phyloP scores from a whole-genome alignment of 1,284 basidiomycete species.

The Leccinum pallidistipes region DNA sequence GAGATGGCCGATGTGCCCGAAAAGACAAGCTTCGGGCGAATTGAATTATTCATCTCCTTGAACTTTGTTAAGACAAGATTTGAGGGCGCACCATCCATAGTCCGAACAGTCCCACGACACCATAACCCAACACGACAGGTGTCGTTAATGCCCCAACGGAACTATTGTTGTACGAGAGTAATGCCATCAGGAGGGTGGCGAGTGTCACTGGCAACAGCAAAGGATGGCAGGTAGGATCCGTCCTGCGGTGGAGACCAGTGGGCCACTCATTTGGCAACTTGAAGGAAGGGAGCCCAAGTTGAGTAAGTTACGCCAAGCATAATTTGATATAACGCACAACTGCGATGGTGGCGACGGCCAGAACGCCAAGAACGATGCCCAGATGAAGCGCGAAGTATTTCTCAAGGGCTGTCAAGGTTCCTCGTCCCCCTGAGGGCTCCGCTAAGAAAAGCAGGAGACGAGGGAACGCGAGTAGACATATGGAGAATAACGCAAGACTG shows the following conservation, averaged over 20 bases:
- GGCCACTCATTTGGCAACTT: constrained; percentile 47
- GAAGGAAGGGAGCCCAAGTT: not conserved
- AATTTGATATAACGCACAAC: constrained; percentile 42
- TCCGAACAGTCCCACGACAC: constrained; percentile 61
- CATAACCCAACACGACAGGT: constrained; percentile 49
- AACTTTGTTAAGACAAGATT: constrained; percentile 17
- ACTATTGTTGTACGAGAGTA: constrained; percentile 64
- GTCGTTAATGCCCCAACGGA: constrained; percentile 57
- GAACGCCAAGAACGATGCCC: constrained; percentile 55
- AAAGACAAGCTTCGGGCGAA: constrained; percentile 56
- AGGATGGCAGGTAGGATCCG: constrained; percentile 48
- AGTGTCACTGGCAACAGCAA: constrained; percentile 58
- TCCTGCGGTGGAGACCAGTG: constrained; percentile 27
- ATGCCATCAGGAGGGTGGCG: constrained; percentile 53
- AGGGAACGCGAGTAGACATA: constrained; percentile 55
- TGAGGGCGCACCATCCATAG: constrained; percentile 64
- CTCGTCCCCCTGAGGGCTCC: constrained; percentile 43
- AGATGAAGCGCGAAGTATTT: constrained; percentile 62
- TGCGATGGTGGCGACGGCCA: constrained; percentile 56
- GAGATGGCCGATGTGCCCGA: constrained; percentile 55
- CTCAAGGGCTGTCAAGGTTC: constrained; percentile 61
- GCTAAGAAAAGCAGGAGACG: constrained; percentile 61
- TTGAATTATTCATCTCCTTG: constrained; percentile 15
- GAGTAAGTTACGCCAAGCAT: constrained; percentile 6
- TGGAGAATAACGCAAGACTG: constrained; percentile 45